Conservation (phyloP, 2,329 filamentous ascomycete species). For the Dendryphion nanum region DNA sequence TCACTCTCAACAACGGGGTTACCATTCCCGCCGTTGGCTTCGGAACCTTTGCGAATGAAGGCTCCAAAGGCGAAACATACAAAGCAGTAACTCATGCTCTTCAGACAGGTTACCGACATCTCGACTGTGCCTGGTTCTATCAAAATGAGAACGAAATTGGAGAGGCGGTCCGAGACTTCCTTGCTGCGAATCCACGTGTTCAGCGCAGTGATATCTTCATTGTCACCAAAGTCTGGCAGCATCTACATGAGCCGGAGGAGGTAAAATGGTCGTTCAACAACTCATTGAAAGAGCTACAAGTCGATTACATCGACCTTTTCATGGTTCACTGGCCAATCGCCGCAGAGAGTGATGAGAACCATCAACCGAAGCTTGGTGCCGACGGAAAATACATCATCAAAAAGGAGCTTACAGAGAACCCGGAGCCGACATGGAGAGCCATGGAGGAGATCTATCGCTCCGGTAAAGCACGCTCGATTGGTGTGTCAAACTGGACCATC, state of each 20-base stretch:
- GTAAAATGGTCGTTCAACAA: slow-evolving; percentile 61
- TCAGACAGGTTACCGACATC: slow-evolving; percentile 60
- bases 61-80: slow-evolving; percentile 54
- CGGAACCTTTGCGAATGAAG: slow-evolving; percentile 70
- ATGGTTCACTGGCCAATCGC: slow-evolving; percentile 63
- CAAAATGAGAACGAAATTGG: slow-evolving; percentile 71
- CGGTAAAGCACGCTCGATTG: slow-evolving; percentile 64
- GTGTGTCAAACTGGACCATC: slow-evolving; percentile 72
- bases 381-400: slow-evolving; percentile 62
- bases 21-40: slow-evolving; percentile 69
- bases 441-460: slow-evolving; percentile 63
- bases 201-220: slow-evolving; percentile 63
- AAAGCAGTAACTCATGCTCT: slow-evolving; percentile 60
- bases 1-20: slow-evolving; percentile 58
- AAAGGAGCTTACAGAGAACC: slow-evolving; percentile 66
- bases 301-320: slow-evolving; percentile 66
- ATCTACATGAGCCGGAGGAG: slow-evolving; percentile 56
- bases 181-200: slow-evolving; percentile 54
- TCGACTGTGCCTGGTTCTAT: slow-evolving; percentile 71
- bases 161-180: slow-evolving; percentile 60
- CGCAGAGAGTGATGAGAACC: slow-evolving; percentile 51
- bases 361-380: slow-evolving; percentile 56
- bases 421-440: slow-evolving; percentile 64
- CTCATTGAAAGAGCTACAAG: slow-evolving; percentile 62
- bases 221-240: slow-evolving; percentile 69